phyloP scores from a whole-genome alignment of 192 early-diverging fungal species.

The Backusella mclennaniae region DNA sequence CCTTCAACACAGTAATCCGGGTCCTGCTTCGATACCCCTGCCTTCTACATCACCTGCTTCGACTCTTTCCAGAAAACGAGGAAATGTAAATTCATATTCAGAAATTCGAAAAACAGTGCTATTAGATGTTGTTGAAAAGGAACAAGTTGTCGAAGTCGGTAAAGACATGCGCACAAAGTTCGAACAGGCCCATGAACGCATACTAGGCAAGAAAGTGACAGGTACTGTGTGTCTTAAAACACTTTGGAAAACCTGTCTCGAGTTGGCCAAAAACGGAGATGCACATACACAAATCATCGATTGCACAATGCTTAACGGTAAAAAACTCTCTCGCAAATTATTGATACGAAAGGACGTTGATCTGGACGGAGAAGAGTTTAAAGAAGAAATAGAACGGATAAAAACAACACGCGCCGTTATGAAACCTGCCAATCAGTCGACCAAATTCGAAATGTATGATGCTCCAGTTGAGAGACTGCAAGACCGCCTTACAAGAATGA shows the following conservation, averaged over 20 bases:
- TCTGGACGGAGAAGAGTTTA: neutral
- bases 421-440: too few relatives aligned
- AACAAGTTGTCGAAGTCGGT: neutral
- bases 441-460: neutral
- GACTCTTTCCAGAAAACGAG: neutral
- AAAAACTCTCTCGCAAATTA: neutral
- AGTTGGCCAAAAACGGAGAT: conserved; percentile 6
- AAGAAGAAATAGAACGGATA: neutral
- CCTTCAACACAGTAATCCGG: neutral
- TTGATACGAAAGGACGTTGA: conserved; percentile 12
- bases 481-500: conserved; percentile 11
- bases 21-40: too few relatives aligned
- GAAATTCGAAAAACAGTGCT: neutral
- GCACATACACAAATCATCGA: neutral
- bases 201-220: neutral
- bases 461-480: neutral
- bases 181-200: neutral
- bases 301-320: conserved; percentile 1
- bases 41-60: neutral
- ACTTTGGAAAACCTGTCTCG: neutral
- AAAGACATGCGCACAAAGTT: neutral
- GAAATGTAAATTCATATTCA: neutral
- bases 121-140: neutral
- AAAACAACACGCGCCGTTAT: neutral
- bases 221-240: neutral